Evolutionary conservation across 2,329 filamentous ascomycete genomes (phyloP).

Genomic region (Albifimbria verrucaria): DNA sequence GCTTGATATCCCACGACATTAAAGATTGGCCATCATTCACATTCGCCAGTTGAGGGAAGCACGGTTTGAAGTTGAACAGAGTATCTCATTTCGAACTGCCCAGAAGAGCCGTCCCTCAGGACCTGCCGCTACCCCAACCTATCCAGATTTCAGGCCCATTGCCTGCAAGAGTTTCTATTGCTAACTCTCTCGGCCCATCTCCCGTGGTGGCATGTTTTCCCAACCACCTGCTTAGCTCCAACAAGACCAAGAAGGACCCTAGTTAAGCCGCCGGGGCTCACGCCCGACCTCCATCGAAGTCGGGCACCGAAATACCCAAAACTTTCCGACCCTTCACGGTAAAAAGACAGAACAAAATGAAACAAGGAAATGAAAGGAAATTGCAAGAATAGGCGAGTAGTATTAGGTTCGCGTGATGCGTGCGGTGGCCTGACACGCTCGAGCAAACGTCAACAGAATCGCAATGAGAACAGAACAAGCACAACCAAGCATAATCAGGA

Average conservation of each 20-base stretch:
- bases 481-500: conserved; percentile 16
- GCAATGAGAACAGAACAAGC: conserved; percentile 2
- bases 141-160: not conserved
- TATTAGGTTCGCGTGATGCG: conserved; percentile 23
- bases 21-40: not conserved
- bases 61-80: no score
- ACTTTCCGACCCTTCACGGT: no score
- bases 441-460: not conserved
- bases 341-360: conserved; percentile 15
- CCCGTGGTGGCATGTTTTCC: conserved; percentile 1
- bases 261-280: conserved; percentile 31
- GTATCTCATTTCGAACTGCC: not conserved
- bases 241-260: conserved; percentile 15
- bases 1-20: not conserved
- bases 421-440: conserved; percentile 20
- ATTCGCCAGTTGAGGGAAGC: no score
- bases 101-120: not conserved
- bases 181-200: conserved; percentile 7
- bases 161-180: not conserved
- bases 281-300: conserved; percentile 9
- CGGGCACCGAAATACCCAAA: conserved; percentile 12
- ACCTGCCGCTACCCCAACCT: no score
- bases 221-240: conserved; percentile 2
- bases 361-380: not conserved
- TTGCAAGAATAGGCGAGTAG: not conserved